Conservation (phyloP, 306 rosid species). For the Vachellia collinsii region DNA sequence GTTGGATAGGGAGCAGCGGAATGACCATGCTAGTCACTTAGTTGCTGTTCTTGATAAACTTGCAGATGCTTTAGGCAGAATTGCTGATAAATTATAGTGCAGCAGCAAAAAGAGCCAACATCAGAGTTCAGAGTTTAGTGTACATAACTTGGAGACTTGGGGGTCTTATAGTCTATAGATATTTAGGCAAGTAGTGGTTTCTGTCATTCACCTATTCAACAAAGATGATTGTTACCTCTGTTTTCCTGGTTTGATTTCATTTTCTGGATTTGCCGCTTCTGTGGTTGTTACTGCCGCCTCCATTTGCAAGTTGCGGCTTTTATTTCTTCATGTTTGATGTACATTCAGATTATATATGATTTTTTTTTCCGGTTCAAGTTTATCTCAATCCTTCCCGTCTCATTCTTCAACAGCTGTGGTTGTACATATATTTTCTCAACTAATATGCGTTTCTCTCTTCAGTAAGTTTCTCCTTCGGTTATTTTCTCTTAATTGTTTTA, state of each 20-base stretch:
- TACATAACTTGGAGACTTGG: conserved; percentile 51
- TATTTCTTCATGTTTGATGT: conserved; percentile 32
- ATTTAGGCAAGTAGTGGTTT: conserved; percentile 46
- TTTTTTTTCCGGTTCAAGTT: background rate
- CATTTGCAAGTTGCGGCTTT: conserved; percentile 47
- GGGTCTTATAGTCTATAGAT: conserved; percentile 31
- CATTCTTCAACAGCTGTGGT: background rate
- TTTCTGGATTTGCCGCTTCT: conserved; percentile 33
- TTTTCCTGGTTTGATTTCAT: conserved; percentile 21
- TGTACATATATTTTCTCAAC: background rate
- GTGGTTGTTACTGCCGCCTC: conserved; percentile 49
- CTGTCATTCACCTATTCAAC: conserved; percentile 42
- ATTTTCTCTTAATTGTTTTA: background rate
- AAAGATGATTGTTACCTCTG: conserved; percentile 37
- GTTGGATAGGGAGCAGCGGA: conserved; percentile 84
- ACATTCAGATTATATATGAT: conserved; percentile 37
- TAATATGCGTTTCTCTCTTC: background rate
- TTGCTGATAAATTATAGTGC: conserved; percentile 85
- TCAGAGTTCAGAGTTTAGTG: conserved; percentile 43
- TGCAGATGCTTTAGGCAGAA: conserved; percentile 89
- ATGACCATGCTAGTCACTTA: conserved; percentile 64
- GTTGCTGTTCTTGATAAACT: conserved; percentile 91
- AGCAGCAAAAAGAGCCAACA: background rate
- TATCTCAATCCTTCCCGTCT: conserved; percentile 3
- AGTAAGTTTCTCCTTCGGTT: background rate